Evolutionary conservation across 805 yeast genomes (phyloP), one percentile per base, ranked within the genome.

Genomic region (Kuraishia hungarica): DNA sequence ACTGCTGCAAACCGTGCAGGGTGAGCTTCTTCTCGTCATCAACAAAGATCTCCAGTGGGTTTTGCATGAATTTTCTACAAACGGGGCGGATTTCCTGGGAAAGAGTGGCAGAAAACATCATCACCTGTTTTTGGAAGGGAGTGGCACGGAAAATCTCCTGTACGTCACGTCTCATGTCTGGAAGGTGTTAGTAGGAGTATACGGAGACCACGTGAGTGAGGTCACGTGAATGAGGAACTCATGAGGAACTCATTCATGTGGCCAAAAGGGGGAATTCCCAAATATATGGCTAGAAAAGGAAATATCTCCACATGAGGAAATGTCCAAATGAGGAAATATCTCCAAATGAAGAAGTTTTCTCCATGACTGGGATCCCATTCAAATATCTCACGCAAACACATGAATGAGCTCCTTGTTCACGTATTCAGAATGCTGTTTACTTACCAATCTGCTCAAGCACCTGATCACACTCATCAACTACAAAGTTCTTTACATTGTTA

Each of bases 31-130:
- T 89, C 73, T 93, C 98, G 72, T 94, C 97, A 72, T 94, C 99
- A 60, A 93, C 98, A 69, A 87, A 93, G 63, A 93, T 90, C 78
- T 93, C 99, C 72, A 94, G 81, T 61, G 99, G 98, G 66, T 89
- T 91, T 76, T 93, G 97, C 92, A 94, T 89, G 78, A 94, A 93
- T 77, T 93, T 91, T 79, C 92, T 93, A 80, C 97, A 93, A 57
- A 94, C 84, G 59, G 97, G 97, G 73, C 97, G 88, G 67, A 93
- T 90, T 69, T 93, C 98, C 69, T 83, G 89, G 51, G 96, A 84
- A 65, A 93, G 80, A 55, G 99, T 93, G 62, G 99, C 99, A 58
- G 97, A 88, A 74, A 93, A 93, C 97, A 93, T 93, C 98, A 94
- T 92, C 56, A 94, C 98, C 78, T 93, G 99, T 76, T 93, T 93